Percentiles rank a stretch among this genome's conserved stretches.
These are phyloP conservation scores for Xylaria nigripes DNA, from an alignment of 495 filamentous ascomycete genomes.

Conservation along the genomic window DNA sequence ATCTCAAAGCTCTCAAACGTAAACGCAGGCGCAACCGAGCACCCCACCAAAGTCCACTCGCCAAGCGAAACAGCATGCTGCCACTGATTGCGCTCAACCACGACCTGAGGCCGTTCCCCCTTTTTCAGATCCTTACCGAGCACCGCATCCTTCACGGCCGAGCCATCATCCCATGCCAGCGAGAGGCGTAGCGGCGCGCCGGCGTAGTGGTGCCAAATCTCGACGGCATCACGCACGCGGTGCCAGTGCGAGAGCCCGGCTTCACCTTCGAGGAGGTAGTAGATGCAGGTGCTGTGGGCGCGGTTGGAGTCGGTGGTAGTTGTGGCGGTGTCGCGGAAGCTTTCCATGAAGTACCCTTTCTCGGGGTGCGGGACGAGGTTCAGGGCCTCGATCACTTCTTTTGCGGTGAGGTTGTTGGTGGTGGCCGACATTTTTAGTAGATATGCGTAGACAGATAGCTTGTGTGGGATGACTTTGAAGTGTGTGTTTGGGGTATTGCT, in stretches of 20 bases:
- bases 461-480: too few relatives aligned
- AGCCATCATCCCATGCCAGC: slow-evolving; percentile 31
- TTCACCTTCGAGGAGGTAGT: slow-evolving; percentile 41
- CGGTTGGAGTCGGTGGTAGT: slow-evolving; percentile 19
- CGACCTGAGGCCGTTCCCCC: slow-evolving; percentile 34
- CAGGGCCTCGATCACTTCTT: slow-evolving; percentile 31
- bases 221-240: slow-evolving; percentile 35
- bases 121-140: slow-evolving; percentile 33
- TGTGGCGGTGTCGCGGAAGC: slow-evolving; percentile 31
- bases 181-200: slow-evolving; percentile 36
- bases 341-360: slow-evolving; percentile 39
- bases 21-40: slow-evolving; percentile 32
- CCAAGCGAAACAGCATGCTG: slow-evolving; percentile 36
- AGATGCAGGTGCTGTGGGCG: slow-evolving; percentile 38
- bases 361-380: slow-evolving; percentile 34
- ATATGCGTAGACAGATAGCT: too few relatives aligned
- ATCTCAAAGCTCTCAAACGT: slow-evolving; percentile 30
- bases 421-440: not conserved
- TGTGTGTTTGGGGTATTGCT: too few relatives aligned
- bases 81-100: slow-evolving; percentile 32
- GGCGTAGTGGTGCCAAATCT: slow-evolving; percentile 44
- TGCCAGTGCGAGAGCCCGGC: slow-evolving; percentile 39
- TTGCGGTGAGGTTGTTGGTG: slow-evolving; percentile 13
- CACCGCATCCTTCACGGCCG: slow-evolving; percentile 14
- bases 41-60: slow-evolving; percentile 40